Evolutionary conservation across 768 basidiomycete species (phyloP).

Genomic region (Trametes cubensis): DNA sequence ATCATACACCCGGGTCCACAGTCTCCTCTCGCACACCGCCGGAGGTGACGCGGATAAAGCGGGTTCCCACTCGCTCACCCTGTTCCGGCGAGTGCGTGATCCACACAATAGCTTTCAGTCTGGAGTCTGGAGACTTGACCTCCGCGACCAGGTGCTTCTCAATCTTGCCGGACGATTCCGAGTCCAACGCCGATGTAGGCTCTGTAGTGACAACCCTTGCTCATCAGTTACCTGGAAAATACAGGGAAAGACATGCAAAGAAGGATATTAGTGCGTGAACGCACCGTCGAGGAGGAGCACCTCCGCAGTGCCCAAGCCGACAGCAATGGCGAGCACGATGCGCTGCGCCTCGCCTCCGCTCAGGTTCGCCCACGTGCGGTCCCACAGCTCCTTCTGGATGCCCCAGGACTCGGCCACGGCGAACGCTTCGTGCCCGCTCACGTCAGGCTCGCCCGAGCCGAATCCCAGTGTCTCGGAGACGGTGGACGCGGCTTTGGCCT

Average conservation of each 20-base stretch:
- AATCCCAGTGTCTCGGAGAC: conserved; percentile 2
- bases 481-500: conserved; percentile 29
- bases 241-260: not conserved
- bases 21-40: conserved; percentile 33
- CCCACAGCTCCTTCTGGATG: conserved; percentile 71
- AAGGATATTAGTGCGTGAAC: conserved; percentile 24
- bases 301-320: conserved; percentile 76
- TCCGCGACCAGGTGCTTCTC: conserved; percentile 62
- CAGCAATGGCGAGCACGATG: conserved; percentile 74
- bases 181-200: conserved; percentile 87
- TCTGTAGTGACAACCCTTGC: conserved; percentile 53
- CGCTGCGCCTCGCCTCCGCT: conserved; percentile 89
- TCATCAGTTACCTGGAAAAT: not conserved
- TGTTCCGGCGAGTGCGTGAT: conserved; percentile 89
- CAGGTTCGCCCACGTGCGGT: conserved; percentile 74
- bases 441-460: not conserved
- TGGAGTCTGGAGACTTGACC: conserved; percentile 49
- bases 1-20: conserved; percentile 19
- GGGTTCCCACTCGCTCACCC: conserved; percentile 70
- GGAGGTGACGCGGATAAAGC: conserved; percentile 51
- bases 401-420: conserved; percentile 68
- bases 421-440: conserved; percentile 39
- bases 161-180: conserved; percentile 62
- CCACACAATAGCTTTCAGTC: conserved; percentile 78
- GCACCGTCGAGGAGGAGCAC: conserved; percentile 79